Base-by-base conservation (phyloP, 768 basidiomycete genomes). In the Rhodotorula taiwanensis region DNA sequence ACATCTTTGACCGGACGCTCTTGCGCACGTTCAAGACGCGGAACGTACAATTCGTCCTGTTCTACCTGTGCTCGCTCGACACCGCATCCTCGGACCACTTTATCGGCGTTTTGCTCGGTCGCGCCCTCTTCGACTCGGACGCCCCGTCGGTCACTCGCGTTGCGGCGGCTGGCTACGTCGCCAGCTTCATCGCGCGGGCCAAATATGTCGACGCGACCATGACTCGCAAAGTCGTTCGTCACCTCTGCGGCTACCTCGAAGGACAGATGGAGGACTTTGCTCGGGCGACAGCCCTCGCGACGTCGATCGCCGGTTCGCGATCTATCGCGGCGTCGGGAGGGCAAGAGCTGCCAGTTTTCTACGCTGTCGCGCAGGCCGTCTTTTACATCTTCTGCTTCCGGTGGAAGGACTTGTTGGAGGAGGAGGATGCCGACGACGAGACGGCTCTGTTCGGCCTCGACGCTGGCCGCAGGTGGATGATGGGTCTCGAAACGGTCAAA, bases 331-430 rank as follows among this genome's bases (percentile, higher is more conserved):
- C 39, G 0, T 39, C 23, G 1, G 59, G 55, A 9, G 62, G 59
- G 14, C 54, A 63, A n/a, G 62, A 70, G 45, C 69, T 76, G 10
- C 83, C 81, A 31, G 82, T 94, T 25, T 97, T 97, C 74, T 97
- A 97, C 74, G 91, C 93, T 4, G 86, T 94, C 36, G 78, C 84
- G 0, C 95, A 98, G 73, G 86, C 93, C 0, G 83, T 92, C 15
- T 93, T 99, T 74, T 81, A 98, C 67, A 90, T 99, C 67, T 99
- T 99, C 76, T 98, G 95, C 76, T 99, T 98, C 77, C 80, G 95
- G 16, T 98, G 94, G 94, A 79, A 89, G 64, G 95, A 98, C 68
- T 77, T 98, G 41, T 75, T 73, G 9, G 64, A 83, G 45, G 82
- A 83, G 53, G 81, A 81, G 27, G 71, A 68, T 5, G 52, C 75